Evolutionary conservation across 2,329 filamentous ascomycete species (phyloP).

Genomic region (Aspergillus sp.): DNA sequence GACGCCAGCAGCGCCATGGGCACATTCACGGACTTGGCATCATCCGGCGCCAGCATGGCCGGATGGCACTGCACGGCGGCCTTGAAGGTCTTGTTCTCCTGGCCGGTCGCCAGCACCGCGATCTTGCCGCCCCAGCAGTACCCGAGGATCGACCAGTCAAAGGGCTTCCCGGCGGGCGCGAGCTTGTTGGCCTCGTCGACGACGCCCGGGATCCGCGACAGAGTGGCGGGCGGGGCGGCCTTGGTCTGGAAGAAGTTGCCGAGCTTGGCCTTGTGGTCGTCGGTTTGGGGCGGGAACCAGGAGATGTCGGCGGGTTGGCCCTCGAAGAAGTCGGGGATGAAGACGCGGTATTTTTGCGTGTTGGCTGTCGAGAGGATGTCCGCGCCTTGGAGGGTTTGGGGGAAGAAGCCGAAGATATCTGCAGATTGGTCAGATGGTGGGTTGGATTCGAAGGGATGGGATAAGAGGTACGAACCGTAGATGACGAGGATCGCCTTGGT

Average conservation of each 20-base stretch:
- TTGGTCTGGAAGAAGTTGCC: constrained; percentile 59
- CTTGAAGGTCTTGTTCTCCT: constrained; percentile 55
- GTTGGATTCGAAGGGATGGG: too few species aligned
- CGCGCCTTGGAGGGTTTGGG: constrained; percentile 62
- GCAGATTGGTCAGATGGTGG: constrained; percentile 13
- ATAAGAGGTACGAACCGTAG: constrained; percentile 38
- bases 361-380: constrained; percentile 61
- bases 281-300: constrained; percentile 60
- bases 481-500: constrained; percentile 59
- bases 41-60: constrained; percentile 60
- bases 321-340: constrained; percentile 90
- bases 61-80: constrained; percentile 58
- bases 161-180: constrained; percentile 33
- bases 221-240: constrained; percentile 58
- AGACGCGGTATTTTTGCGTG: constrained; percentile 73
- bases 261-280: constrained; percentile 61
- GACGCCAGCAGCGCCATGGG: constrained; percentile 59
- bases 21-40: constrained; percentile 56
- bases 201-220: constrained; percentile 56
- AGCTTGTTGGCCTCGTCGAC: constrained; percentile 54
- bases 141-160: constrained; percentile 61
- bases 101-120: constrained; percentile 52
- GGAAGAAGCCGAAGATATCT: constrained; percentile 66
- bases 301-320: constrained; percentile 66
- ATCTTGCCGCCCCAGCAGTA: constrained; percentile 64